phyloP scores from a whole-genome alignment of 1,284 basidiomycete genomes.

The Fomitopsis palustris region DNA sequence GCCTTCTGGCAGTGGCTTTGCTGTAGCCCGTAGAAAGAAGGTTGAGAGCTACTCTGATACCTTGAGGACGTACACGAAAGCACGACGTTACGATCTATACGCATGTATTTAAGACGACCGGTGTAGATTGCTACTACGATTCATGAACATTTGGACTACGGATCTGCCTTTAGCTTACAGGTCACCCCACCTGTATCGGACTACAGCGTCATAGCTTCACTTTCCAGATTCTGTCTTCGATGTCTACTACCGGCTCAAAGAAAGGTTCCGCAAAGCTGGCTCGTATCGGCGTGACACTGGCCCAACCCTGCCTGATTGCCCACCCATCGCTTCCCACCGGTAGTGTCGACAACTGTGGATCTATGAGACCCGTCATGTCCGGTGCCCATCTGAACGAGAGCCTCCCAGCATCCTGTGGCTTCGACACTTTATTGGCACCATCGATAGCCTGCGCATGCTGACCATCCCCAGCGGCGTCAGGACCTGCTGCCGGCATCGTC shows the following conservation, averaged over 20 bases:
- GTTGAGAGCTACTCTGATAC: no score
- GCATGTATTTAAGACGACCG: not conserved
- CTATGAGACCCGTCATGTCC: slow-evolving; percentile 68
- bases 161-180: not conserved
- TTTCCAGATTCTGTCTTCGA: slow-evolving; percentile 47
- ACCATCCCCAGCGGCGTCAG: slow-evolving; percentile 35
- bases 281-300: slow-evolving; percentile 72
- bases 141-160: not conserved
- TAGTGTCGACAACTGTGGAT: slow-evolving; percentile 52
- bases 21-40: not conserved
- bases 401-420: slow-evolving; percentile 28
- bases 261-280: slow-evolving; percentile 69
- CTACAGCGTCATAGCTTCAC: slow-evolving; percentile 40
- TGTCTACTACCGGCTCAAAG: slow-evolving; percentile 20
- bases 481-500: slow-evolving; percentile 36
- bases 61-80: no score
- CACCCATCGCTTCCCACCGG: slow-evolving; percentile 81
- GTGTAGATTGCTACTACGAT: not conserved
- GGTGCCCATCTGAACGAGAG: slow-evolving; percentile 83
- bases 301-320: slow-evolving; percentile 66
- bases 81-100: not conserved
- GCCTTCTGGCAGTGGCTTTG: slow-evolving; percentile 6
- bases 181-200: not conserved
- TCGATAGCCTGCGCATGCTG: slow-evolving; percentile 12
- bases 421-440: slow-evolving; percentile 8